These are phyloP conservation scores for Rhytidiadelphus loreus DNA, from an alignment of 225 moss, liverwort and hornwort species.

Conservation along the genomic window DNA sequence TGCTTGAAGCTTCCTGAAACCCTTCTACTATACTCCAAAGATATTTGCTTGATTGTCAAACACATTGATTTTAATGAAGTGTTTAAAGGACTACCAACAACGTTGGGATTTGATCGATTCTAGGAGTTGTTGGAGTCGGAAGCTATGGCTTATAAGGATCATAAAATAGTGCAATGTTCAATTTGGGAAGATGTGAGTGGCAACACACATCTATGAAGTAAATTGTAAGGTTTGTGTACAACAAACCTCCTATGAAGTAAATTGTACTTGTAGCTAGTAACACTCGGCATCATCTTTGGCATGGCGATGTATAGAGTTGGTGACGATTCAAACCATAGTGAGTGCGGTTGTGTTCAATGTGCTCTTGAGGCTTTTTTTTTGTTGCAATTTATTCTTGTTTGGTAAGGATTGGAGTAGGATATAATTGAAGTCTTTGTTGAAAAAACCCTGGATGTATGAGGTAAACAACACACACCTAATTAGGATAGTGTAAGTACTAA, in stretches of 20 bases:
- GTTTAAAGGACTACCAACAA: no score
- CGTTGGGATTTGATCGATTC: neutral
- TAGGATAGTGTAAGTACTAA: neutral
- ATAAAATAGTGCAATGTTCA: constrained; percentile 40
- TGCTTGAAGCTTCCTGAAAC: no score
- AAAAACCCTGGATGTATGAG: neutral
- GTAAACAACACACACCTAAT: neutral
- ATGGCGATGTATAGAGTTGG: constrained; percentile 74
- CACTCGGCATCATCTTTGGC: constrained; percentile 63
- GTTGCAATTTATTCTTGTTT: neutral
- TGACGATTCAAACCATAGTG: constrained; percentile 64
- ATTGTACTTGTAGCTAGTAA: constrained; percentile 64
- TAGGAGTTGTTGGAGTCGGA: neutral
- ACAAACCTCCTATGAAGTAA: constrained; percentile 85
- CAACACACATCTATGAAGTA: constrained; percentile 86
- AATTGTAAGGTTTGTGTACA: constrained; percentile 72
- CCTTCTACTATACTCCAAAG: no score
- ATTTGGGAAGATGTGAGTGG: constrained; percentile 74
- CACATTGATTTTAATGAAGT: no score
- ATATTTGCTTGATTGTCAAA: no score
- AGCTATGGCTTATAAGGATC: constrained; percentile 81
- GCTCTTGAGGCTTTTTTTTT: neutral
- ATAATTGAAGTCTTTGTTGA: neutral
- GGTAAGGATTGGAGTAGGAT: neutral
- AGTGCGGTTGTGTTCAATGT: neutral